Evolutionary conservation across 2,329 filamentous ascomycete genomes (phyloP).

Genomic region (Aspergillus calidoustus): DNA sequence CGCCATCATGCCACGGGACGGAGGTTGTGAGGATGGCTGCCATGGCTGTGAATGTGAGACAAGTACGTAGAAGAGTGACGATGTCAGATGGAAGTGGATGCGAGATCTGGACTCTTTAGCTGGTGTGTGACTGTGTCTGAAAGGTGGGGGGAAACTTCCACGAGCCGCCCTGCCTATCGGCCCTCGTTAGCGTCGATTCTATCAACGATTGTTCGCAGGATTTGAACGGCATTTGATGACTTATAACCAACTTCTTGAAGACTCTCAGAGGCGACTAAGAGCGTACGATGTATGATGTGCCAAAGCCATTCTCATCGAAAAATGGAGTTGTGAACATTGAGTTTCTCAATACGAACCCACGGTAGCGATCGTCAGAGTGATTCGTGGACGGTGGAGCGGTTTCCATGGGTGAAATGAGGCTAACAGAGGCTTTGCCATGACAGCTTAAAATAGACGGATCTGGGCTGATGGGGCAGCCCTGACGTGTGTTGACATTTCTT

Average conservation of each 20-base stretch:
- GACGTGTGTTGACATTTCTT: slow-evolving; percentile 1
- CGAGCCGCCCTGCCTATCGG: not conserved
- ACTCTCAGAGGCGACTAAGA: not conserved
- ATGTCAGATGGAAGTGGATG: not conserved
- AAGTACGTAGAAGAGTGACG: not conserved
- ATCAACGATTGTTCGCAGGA: not conserved
- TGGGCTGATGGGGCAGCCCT: not conserved
- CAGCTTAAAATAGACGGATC: slow-evolving; percentile 16
- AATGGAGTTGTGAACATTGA: not conserved
- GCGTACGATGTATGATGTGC: not conserved
- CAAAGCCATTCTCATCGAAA: not conserved
- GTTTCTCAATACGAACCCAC: not conserved
- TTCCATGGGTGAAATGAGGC: slow-evolving; percentile 3
- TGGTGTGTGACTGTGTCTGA: not conserved
- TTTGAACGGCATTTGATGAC: slow-evolving; percentile 4
- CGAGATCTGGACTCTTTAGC: not conserved
- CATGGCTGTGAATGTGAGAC: slow-evolving; percentile 22
- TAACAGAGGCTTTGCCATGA: slow-evolving; percentile 13
- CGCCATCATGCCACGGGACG: slow-evolving; percentile 66
- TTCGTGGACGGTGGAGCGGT: slow-evolving; percentile 8
- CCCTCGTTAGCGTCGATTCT: not conserved
- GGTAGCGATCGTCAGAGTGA: not conserved
- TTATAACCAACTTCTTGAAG: not conserved
- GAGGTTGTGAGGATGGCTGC: slow-evolving; percentile 27
- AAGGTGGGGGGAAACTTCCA: not conserved